Conservation (phyloP, 2,329 filamentous ascomycete genomes). For the Claviceps purpurea region DNA sequence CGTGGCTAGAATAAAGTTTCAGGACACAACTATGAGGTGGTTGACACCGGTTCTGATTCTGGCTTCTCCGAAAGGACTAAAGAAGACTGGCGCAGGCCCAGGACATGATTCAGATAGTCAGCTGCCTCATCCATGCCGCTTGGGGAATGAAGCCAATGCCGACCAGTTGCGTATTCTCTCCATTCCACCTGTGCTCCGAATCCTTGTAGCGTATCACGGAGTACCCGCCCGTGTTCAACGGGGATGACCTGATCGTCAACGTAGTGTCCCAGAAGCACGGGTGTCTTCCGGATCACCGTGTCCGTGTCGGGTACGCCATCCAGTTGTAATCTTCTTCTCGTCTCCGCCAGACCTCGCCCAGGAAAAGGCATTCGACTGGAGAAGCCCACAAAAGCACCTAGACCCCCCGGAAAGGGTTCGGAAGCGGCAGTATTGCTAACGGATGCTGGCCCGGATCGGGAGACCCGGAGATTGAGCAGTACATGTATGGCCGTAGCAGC, state of each 20-base stretch:
- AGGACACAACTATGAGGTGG: neutral
- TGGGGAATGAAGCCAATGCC: constrained; percentile 31
- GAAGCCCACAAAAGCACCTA: constrained; percentile 25
- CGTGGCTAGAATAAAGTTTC: neutral
- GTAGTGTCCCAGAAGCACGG: constrained; percentile 31
- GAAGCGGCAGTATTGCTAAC: neutral
- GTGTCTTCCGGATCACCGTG: constrained; percentile 26
- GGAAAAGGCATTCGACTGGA: constrained; percentile 24
- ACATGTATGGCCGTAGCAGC: constrained; percentile 26
- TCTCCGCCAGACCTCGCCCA: constrained; percentile 17
- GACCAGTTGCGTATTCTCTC: constrained; percentile 28
- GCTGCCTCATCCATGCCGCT: constrained; percentile 28
- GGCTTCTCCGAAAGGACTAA: neutral
- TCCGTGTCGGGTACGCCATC: constrained; percentile 12
- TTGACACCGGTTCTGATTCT: neutral
- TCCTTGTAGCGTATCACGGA: constrained; percentile 20
- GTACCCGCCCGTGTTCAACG: constrained; percentile 20
- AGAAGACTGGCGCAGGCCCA: neutral
- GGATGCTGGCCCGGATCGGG: constrained; percentile 4
- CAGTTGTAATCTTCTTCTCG: constrained; percentile 19
- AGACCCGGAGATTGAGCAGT: constrained; percentile 21
- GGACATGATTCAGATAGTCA: constrained; percentile 16
- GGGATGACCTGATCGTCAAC: constrained; percentile 28
- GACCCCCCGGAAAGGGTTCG: neutral
- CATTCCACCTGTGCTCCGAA: constrained; percentile 27